These are phyloP conservation scores for Marasmius fiardii DNA, from an alignment of 1,284 basidiomycete genomes.

Conservation along the genomic window DNA sequence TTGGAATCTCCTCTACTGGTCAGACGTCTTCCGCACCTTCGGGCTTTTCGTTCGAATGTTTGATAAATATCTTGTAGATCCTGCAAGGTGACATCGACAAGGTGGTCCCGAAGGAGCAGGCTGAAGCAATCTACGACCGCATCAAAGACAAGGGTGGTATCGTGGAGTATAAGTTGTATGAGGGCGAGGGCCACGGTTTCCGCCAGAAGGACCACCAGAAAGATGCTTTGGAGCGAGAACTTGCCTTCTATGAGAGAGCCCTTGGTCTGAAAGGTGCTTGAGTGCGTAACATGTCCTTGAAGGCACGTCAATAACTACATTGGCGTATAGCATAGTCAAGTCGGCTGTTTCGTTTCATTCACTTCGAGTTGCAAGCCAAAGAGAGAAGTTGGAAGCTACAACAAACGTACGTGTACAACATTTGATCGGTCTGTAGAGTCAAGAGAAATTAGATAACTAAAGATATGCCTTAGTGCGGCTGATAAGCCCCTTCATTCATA, in stretches of 20 bases:
- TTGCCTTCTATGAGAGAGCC: slow-evolving; percentile 38
- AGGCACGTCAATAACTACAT: background rate
- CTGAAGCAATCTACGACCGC: slow-evolving; percentile 42
- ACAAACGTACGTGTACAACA: too few species aligned
- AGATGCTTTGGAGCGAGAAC: slow-evolving; percentile 41
- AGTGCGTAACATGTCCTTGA: background rate
- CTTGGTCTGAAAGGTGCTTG: slow-evolving; percentile 22
- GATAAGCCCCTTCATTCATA: background rate
- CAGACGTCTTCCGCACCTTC: slow-evolving; percentile 13
- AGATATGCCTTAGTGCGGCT: too few species aligned
- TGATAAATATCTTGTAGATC: slow-evolving; percentile 30
- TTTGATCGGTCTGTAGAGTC: too few species aligned
- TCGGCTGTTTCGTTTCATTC: too few species aligned
- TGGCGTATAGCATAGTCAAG: background rate
- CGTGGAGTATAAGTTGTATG: slow-evolving; percentile 47
- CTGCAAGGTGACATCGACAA: slow-evolving; percentile 53
- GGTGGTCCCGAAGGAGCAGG: slow-evolving; percentile 56
- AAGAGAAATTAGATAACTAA: too few species aligned
- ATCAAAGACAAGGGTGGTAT: slow-evolving; percentile 38
- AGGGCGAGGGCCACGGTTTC: slow-evolving; percentile 58
- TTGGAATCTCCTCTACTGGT: slow-evolving; percentile 54
- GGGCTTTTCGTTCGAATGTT: background rate
- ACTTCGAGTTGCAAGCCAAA: too few species aligned
- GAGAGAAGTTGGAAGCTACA: too few species aligned
- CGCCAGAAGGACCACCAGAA: slow-evolving; percentile 39